These are phyloP conservation scores for Alternaria sp. DNA, from an alignment of 2,329 filamentous ascomycete species.

Conservation along the genomic window DNA sequence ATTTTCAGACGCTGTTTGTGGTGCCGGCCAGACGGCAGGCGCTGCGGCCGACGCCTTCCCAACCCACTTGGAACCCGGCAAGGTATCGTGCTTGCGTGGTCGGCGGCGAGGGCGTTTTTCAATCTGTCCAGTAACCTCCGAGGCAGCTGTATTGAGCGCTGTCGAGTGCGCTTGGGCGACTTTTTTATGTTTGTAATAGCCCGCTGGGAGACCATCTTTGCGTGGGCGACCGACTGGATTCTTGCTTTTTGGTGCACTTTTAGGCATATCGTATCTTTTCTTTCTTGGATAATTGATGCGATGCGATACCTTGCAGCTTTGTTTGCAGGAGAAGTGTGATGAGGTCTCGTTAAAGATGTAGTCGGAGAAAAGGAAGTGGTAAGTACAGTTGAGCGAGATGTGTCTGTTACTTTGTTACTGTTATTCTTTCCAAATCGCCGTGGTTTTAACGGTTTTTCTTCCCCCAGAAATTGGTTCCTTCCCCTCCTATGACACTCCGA, in stretches of 20 bases:
- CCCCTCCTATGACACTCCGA: background rate
- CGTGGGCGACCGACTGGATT: slow-evolving; percentile 4
- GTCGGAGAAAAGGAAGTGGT: background rate
- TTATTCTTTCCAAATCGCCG: background rate
- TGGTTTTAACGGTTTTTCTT: background rate
- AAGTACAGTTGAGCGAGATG: background rate
- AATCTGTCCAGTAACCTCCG: background rate
- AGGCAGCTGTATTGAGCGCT: background rate
- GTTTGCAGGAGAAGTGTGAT: background rate
- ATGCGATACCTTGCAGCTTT: background rate
- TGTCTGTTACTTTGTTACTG: background rate
- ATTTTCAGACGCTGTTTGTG: background rate
- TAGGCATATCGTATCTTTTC: background rate
- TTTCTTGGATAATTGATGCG: background rate
- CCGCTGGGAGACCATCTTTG: background rate
- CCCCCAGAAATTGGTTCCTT: background rate
- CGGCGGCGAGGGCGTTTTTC: background rate
- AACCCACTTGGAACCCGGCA: background rate
- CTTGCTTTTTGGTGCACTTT: background rate
- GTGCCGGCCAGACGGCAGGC: background rate
- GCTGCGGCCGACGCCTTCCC: background rate
- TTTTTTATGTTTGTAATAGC: background rate
- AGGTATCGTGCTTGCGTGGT: background rate
- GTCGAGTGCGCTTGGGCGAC: background rate
- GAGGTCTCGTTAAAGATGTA: background rate